Evolutionary conservation across 257 asterid species (phyloP), one percentile per base, ranked within the genome.

Genomic region (Henckelia pumila): DNA sequence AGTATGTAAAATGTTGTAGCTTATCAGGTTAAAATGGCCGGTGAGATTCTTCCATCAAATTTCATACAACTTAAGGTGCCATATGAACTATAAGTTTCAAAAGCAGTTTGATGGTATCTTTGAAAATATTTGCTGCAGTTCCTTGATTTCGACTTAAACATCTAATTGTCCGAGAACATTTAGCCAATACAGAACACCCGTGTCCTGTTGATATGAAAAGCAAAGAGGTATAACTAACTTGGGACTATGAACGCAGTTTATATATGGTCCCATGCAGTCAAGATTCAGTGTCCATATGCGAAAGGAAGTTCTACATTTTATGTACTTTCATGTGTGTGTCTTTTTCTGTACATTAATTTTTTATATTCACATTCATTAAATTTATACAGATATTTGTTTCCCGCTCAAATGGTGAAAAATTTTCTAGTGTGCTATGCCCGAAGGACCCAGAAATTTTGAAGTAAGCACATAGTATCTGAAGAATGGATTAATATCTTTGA

Each of bases 401-500:
- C 47, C 87, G 96, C 28, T 86, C 91, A 25, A 81, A 78, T 69
- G 97, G 95, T 68, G 82, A 79, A 73, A 88, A 74, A 19, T 80
- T 74, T 77, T 85, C 97, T 53, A 85, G 87, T 69, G 99, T 94
- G 40, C 81, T 94, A 37, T 94, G 93, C 80, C 86, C 96, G 14
- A 78, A 79, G 76, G 74, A 72, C 78, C 86, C 88, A 20, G 85
- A 81, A 56, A 69, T 73, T 23, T 61, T 76, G 69, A 71, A 77
- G 96, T 91, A 82, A 81, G 95, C 59, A 63, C 66, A 73, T 61
- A 19, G 23, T 50, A 60, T 20, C 47, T 61, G 2, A 35, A 35
- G 47, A 35, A 32, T 32, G 8, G 5, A 32, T 32, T 32, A 6
- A 3, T 32, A 3, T 6, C 5, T 5, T 30, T 30, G 7, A 30